Evolutionary conservation across 148 eudicot genomes (phyloP), one percentile per base, ranked within the genome.

Genomic region (Camellia granthamiana): DNA sequence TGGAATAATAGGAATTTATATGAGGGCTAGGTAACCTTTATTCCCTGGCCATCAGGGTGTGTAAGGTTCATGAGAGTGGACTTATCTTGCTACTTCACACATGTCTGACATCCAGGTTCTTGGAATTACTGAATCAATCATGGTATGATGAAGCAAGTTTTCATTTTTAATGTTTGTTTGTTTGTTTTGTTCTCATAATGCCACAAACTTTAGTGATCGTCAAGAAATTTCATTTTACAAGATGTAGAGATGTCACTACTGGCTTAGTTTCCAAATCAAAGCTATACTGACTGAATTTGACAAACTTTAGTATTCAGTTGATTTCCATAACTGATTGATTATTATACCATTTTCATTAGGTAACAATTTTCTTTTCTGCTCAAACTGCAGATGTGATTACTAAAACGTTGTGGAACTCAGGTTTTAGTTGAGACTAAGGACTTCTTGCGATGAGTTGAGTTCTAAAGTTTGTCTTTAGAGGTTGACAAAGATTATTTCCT

Each of bases 31-130:
- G 58, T 51, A 58, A 51, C 55, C 42, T 19, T 54, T 21, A 72
- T 49, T 47, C 49, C 55, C 58, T 71, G 9, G 38, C 41, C 16
- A 8, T 49, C 74, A 71, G n/a, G 58, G 74, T 71, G 74, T 71
- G 74, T 47, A 49, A 19, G 54, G 54, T 16, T 3, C 19, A 16
- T 16, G 72, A 67, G 47, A 69, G 72, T 69, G 44, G 72, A 43
- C 19, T 42, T 43, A 1, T 43, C 72, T 44, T 71, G 54, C 23
- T 51, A 7, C 58, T 49, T 49, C 12, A 47, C 23, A 69, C 54
- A 71, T 19, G 16, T 43, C 19, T 49, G 54, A 71, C 4, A 6
- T 71, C 14, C 5, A 18, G 13, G 44, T 30, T 47, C 19, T 23
- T 7, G 54, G 18, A 49, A 47, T 21, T 18, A 54, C 60, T 13